phyloP scores from a whole-genome alignment of 2,329 filamentous ascomycete genomes.

The Colletotrichum spaethianum region DNA sequence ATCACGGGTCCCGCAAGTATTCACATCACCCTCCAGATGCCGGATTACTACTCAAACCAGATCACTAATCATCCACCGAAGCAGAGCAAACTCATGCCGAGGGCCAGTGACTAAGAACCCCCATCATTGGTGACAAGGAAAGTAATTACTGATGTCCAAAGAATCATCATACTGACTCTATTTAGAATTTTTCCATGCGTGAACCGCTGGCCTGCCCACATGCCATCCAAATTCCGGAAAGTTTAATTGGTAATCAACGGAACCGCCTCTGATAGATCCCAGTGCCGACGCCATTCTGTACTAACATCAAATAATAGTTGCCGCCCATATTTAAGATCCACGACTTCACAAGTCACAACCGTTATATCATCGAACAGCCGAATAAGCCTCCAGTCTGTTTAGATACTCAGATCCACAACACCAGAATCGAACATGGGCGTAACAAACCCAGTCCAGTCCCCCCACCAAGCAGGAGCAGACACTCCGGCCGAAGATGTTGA shows the following conservation, averaged over 20 bases:
- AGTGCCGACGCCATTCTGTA: background rate
- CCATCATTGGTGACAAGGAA: background rate
- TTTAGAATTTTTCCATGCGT: background rate
- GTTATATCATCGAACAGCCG: too few species aligned
- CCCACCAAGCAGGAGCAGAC: background rate
- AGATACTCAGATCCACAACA: too few species aligned
- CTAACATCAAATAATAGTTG: too few species aligned
- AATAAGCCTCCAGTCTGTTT: fast-evolving
- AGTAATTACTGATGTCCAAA: background rate
- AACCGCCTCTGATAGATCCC: background rate
- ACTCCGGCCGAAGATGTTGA: conserved; percentile 3
- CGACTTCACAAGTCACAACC: background rate
- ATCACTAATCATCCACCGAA: conserved; percentile 10
- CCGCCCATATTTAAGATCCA: background rate
- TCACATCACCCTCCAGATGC: too few species aligned
- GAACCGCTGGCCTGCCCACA: background rate
- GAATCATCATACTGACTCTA: background rate
- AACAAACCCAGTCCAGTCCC: background rate
- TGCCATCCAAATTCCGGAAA: conserved; percentile 4
- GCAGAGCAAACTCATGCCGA: background rate
- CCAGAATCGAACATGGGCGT: background rate
- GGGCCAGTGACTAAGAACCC: background rate
- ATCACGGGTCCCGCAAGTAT: background rate
- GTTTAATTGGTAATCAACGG: background rate
- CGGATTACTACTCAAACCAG: conserved; percentile 12